A percentile compares a stretch with the other conserved stretches of the same genome.
Evolutionary conservation across 257 asterid genomes (phyloP).

Genomic region (Schizonepeta tenuifolia): DNA sequence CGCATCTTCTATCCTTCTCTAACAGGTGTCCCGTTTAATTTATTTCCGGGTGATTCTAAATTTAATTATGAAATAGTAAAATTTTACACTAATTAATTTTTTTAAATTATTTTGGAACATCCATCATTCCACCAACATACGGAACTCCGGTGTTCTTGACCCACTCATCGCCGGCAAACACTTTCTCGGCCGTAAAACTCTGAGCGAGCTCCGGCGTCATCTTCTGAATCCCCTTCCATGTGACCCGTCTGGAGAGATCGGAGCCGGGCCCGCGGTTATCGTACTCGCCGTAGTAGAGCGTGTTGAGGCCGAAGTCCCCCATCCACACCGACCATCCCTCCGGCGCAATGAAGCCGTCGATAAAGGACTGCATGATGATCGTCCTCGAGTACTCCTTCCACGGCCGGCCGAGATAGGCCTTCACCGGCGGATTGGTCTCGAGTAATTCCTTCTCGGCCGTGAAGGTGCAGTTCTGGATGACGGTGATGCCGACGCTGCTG

Average conservation of each 20-base stretch:
- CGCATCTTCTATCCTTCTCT: background rate
- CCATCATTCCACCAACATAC: constrained; percentile 47
- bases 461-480: constrained; percentile 57
- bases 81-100: background rate
- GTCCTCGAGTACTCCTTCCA: constrained; percentile 85
- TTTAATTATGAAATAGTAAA: background rate
- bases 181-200: constrained; percentile 52
- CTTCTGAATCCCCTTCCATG: constrained; percentile 69
- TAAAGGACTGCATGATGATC: constrained; percentile 61
- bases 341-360: constrained; percentile 59
- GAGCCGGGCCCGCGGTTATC: constrained; percentile 71
- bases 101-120: background rate
- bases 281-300: constrained; percentile 73
- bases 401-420: constrained; percentile 72
- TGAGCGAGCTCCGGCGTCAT: constrained; percentile 58
- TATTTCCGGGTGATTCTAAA: background rate
- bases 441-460: constrained; percentile 52
- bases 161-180: constrained; percentile 55
- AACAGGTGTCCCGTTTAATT: background rate
- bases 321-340: constrained; percentile 83
- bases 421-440: constrained; percentile 25
- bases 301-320: constrained; percentile 58
- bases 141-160: constrained; percentile 54
- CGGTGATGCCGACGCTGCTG: constrained; percentile 52
- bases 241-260: constrained; percentile 45